Evolutionary conservation across 129 eudicot genomes (phyloP).

Genomic region (Chrysanthemum lavandulifolium): DNA sequence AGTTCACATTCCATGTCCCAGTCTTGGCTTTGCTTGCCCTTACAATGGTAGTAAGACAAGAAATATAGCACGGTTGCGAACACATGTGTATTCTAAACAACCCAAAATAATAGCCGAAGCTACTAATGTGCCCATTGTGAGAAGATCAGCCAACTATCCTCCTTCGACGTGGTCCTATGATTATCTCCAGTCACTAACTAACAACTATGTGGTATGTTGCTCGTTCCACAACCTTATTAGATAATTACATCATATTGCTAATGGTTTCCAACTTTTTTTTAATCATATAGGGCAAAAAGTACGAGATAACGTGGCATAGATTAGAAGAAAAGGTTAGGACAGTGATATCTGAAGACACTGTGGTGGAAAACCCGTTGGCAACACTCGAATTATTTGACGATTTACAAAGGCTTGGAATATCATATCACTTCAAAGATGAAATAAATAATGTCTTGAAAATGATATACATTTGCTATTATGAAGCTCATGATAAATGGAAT

Average conservation of each 20-base stretch:
- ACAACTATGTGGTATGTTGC: background rate
- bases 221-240: too few species aligned
- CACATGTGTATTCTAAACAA: too few species aligned
- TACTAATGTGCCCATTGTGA: conserved; percentile 13
- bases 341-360: conserved; percentile 15
- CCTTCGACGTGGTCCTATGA: conserved; percentile 33
- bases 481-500: background rate
- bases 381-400: conserved; percentile 42
- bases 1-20: background rate
- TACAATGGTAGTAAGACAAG: conserved; percentile 5
- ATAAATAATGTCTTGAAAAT: conserved; percentile 24
- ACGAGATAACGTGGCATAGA: background rate
- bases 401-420: conserved; percentile 51
- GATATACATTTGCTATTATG: conserved; percentile 16
- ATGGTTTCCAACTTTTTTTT: conserved; percentile 1
- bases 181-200: conserved; percentile 25
- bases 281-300: conserved; percentile 24
- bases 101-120: background rate
- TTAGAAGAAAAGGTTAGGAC: conserved; percentile 31
- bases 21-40: background rate
- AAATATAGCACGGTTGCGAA: background rate
- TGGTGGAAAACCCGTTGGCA: conserved; percentile 21
- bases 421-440: conserved; percentile 40
- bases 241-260: background rate
- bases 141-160: conserved; percentile 35